Base-by-base conservation (phyloP, 2,329 filamentous ascomycete species). In the Cercospora nicotianae region DNA sequence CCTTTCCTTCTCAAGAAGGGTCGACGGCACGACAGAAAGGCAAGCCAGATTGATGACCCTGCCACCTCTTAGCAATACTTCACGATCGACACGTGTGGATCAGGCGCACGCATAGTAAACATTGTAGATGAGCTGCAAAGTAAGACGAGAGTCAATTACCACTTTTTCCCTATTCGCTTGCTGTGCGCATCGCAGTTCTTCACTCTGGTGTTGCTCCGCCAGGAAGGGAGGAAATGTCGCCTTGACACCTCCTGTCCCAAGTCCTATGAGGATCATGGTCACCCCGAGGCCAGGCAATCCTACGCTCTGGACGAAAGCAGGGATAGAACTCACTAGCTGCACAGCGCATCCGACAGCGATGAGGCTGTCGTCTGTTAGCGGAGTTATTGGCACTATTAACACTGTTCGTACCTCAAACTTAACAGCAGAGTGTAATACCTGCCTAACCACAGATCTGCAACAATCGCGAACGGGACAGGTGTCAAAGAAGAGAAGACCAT, bases 51-150 rank as follows among this genome's bases (percentile, higher is more conserved):
- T 69, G 28, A 55, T 69, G 20, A 66, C 30, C n/a, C 67, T 69
- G 20, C 10, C 23, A 28, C 23, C 23, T 23, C 13, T 26, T 28
- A 60, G 53, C 55, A 42, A 30, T 65, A 16, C 26, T 26, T 23
- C 7, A 26, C 2, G 36, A 60, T n/a, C 33, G 18, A 20, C 26
- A 18, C 30, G 5, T 13, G 30, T 26, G 10, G 6, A 53, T 20
- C 18, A 31, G 18, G 30, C 64, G 48, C 33, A 69, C 67, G 36
- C 60, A 59, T 69, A 69, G 55, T 39, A 69, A 36, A 67, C 48
- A 42, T 67, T 69, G 67, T 69, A 69, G 18, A 69, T 67, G 57
- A 64, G 33, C 33, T 69, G 67, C 13, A 69, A 53, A 12, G 67
- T 69, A 39, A 69, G 36, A 18, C 64, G 53, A 60, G 45, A 64